Base-by-base conservation (phyloP, 2,329 filamentous ascomycete species). In the Amesomyces nigricolor region DNA sequence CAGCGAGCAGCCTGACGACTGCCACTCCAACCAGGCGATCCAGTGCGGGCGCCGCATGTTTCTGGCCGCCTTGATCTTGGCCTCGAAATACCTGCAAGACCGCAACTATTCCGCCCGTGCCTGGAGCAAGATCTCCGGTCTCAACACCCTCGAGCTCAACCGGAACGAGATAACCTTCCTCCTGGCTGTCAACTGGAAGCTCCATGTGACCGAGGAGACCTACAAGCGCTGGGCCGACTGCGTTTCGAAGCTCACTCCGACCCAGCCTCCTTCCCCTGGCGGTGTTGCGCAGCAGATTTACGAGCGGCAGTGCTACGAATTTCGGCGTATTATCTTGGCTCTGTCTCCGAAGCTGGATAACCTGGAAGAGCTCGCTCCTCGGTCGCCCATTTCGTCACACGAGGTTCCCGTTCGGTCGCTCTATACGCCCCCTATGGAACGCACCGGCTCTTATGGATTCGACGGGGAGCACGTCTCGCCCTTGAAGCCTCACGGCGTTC, bases 111-210 rank as follows among this genome's bases (percentile, higher is more conserved):
- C 94, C 13, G 91, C 94, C 47, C 86, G 92, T 54, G 94, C 94
- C 42, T 99, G 94, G 94, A 97, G 92, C 72, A 97, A 96, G 78
- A 99, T 99, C 64, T 97, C 94, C 16, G 94, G 94, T n/a, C 78
- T 99, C 55, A 90, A 89, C 69, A 91, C 91, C 3, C 78, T 82
- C 54, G 94, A 99, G 73, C 97, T 99, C 72, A 97, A 97, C 73
- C 87, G 91, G 67, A 97, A 97, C 70, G 94, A 99, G 74, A 87
- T 95, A 71, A 85, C 89, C 16, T 99, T 97, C 70, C 80, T 99
- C 46, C 75, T 87, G 58, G 89, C 91, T 45, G 89, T 99, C 60
- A 86, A 90, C 70, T 99, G 92, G 91, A 89, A 91, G 66, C 82
- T 99, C 30, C 94, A 99, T 71, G 92, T 99, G 61, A 87, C 90